Conservation (phyloP, 257 asterid genomes). For the Fraxinus cuspidata region DNA sequence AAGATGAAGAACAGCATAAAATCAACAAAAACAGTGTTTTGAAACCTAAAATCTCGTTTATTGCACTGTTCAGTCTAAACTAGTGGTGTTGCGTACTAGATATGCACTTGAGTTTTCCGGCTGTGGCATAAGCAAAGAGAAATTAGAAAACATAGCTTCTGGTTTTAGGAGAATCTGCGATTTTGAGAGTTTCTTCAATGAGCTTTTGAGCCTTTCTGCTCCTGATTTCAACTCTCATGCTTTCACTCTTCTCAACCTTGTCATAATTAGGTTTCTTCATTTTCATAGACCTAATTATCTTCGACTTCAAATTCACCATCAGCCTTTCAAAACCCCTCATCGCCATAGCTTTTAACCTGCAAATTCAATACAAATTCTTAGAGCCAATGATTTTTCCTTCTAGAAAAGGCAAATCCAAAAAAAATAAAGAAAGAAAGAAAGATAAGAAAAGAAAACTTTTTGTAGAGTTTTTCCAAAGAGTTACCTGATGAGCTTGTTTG, state of each 20-base stretch:
- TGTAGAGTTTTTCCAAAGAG: not conserved
- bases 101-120: not conserved
- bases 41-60: not conserved
- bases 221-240: conserved; percentile 78
- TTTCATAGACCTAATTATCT: conserved; percentile 38
- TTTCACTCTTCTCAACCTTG: conserved; percentile 83
- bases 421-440: not conserved
- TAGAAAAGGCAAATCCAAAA: not conserved
- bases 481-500: not conserved
- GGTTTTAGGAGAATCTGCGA: conserved; percentile 83
- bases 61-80: not conserved
- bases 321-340: conserved; percentile 50
- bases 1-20: not conserved
- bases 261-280: conserved; percentile 48
- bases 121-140: not conserved
- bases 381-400: not conserved
- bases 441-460: too few relatives aligned
- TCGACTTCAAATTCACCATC: conserved; percentile 56
- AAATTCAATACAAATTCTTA: conserved; percentile 1
- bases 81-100: not conserved
- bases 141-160: conserved; percentile 52
- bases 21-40: not conserved
- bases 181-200: conserved; percentile 63
- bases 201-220: conserved; percentile 82
- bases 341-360: conserved; percentile 24